Evolutionary conservation across 1,139 yeast species (phyloP), one percentile per base, ranked within the genome.

Genomic region (Taphrina flavorubra): DNA sequence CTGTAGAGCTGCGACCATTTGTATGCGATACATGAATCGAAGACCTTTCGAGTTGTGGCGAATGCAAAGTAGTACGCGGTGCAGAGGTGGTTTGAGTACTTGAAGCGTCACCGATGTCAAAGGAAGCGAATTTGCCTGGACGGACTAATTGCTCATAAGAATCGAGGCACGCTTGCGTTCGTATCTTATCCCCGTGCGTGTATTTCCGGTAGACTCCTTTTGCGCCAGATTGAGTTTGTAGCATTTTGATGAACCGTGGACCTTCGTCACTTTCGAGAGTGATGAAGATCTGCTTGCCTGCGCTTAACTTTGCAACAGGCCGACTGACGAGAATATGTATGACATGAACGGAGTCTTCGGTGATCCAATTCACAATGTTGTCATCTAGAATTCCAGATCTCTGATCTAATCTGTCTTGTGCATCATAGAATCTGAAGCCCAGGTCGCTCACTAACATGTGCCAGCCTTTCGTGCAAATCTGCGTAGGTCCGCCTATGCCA

Each of bases 341-440:
- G 7, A 44, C 51, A 31, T 8, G 13, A 6, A 13, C 25, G 10
- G 53, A 20, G 42, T 58, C 62, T 31, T 58, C 62, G 25, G 25
- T 16, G 6, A 31, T 58, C 62, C 62, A 58, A 20, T n/a, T 14
- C 20, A 11, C n/a, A 11, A 58, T 46, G 11, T 36, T 44, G 18
- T 46, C 62, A 18, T 56, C 10, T 6, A 34, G 31, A 14, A 56
- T 37, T 11, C 16, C 46, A 10, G 47, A 39, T 14, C 47, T 37
- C 11, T n/a, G 36, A 20, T 56, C 47, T 18, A 44, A 10, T 8
- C 14, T 20, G 1, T 20, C 4, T 6, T 46, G 25, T 14, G 18
- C 53, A 16, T 42, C 20, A 10, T 25, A 39, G 42, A 58, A 25
- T 42, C 20, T 25, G 62, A 58, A 58, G 10, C 62, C 62, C 13